Conservation (phyloP, 1,284 basidiomycete genomes). For the Neotropicomus parvogracilis region DNA sequence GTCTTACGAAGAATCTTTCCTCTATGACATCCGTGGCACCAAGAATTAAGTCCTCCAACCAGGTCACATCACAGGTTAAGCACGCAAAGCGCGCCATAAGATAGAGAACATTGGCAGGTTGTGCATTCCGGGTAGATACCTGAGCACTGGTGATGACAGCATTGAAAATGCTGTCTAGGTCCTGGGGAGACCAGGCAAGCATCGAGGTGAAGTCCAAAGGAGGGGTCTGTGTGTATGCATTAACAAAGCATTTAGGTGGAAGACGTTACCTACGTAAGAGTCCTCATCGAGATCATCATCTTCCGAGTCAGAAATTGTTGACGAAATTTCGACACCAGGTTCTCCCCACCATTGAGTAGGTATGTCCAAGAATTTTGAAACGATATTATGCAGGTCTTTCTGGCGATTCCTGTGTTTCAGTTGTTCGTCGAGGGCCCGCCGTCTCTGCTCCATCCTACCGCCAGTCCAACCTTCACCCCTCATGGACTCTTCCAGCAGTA, state of each 20-base stretch:
- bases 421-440: conserved; percentile 55
- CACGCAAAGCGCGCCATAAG: conserved; percentile 86
- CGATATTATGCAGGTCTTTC: conserved; percentile 48
- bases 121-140: conserved; percentile 62
- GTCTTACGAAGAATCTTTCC: conserved; percentile 83
- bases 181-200: conserved; percentile 85
- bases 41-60: conserved; percentile 90
- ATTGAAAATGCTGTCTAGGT: conserved; percentile 75
- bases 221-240: conserved; percentile 51
- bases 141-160: conserved; percentile 73
- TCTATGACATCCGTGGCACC: conserved; percentile 92
- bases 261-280: conserved; percentile 48
- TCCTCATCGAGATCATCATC: conserved; percentile 45
- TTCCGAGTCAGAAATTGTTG: conserved; percentile 41
- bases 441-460: conserved; percentile 60
- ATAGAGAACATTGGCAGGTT: conserved; percentile 82
- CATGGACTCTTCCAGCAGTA: conserved; percentile 81
- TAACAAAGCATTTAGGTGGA: conserved; percentile 17
- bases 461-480: conserved; percentile 71
- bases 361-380: conserved; percentile 56
- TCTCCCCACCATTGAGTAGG: conserved; percentile 64
- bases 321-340: conserved; percentile 35
- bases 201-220: conserved; percentile 72
- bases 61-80: conserved; percentile 78
- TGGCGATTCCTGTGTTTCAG: conserved; percentile 53